A percentile compares a stretch with the other conserved stretches of the same genome.
phyloP scores from a whole-genome alignment of 1,284 basidiomycete genomes.

The Puccinia triticina region DNA sequence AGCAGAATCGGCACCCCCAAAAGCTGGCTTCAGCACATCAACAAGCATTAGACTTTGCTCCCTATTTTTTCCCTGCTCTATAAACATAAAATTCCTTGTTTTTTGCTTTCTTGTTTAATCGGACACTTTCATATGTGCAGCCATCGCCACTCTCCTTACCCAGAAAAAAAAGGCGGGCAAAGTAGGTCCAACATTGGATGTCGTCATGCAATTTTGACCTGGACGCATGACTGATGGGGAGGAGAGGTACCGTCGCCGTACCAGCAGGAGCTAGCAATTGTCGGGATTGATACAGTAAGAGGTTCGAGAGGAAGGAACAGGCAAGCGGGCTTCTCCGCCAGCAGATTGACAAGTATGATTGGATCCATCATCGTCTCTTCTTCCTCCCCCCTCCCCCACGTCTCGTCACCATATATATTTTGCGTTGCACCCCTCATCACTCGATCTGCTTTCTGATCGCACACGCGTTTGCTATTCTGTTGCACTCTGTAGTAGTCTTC shows the following conservation, averaged over 20 bases:
- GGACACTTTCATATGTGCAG: slow-evolving; percentile 22
- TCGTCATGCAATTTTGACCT: background rate
- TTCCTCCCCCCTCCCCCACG: background rate
- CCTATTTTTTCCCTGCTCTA: background rate
- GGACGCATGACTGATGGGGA: background rate
- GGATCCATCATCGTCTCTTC: background rate
- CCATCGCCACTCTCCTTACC: background rate
- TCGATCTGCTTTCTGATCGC: slow-evolving; percentile 25
- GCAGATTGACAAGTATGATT: background rate
- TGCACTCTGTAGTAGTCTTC: slow-evolving; percentile 39
- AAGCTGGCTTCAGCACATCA: slow-evolving; percentile 1
- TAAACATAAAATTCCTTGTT: background rate
- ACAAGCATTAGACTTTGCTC: background rate
- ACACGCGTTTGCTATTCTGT: slow-evolving; percentile 36
- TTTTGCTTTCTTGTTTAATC: background rate
- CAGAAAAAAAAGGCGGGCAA: background rate
- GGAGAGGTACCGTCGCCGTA: too few relatives aligned
- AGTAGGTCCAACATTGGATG: background rate
- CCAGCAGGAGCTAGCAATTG: too few relatives aligned
- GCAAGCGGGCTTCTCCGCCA: background rate
- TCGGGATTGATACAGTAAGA: too few relatives aligned
- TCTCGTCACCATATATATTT: slow-evolving; percentile 5
- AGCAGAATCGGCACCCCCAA: background rate
- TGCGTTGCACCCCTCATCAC: background rate
- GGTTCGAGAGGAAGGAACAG: background rate